Evolutionary conservation across 345 rosid genomes (phyloP), one percentile per base, ranked within the genome.

Genomic region (Corchorus olitorius): DNA sequence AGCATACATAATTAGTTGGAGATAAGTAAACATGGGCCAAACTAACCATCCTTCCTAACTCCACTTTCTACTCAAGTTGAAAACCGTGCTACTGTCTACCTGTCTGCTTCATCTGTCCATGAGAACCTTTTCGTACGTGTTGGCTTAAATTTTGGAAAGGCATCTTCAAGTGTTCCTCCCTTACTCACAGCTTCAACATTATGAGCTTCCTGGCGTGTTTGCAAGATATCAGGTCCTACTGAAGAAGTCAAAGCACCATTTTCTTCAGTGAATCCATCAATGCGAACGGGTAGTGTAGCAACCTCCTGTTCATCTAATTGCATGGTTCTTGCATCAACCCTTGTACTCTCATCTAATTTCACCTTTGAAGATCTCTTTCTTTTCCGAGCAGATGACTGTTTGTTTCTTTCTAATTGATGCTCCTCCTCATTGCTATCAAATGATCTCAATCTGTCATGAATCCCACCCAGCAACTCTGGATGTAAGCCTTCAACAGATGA

Each of bases 41-140:
- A 17, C 46, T 27, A 46, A 45, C 48, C 48, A 45, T 45, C 48
- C 48, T 19, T 33, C 73, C 60, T 16, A 35, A 4, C 15, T 10
- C 15, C 73, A 70, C 16, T 70, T 34, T 50, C 73, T 33, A 34
- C 34, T 70, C 60, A 52, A 7, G 41, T 50, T 54, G 35, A 19
- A 16, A 48, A 37, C n/a, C 17, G 16, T 43, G 41, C 13, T 27
- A 35, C 52, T 20, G 33, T 73, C 78, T 86, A 93, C 99, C 94
- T 93, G 84, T 95, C 99, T 1, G 89, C 87, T 83, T 85, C 92
- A 83, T 93, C 99, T 60, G 97, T 92, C 99, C 99, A 95, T 27
- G 67, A 80, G 83, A 87, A 92, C 81, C 94, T 90, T 76, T 76
- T 86, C 41, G 75, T 81, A 48, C 89, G 91, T 70, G 79, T 79